Evolutionary conservation across 1,284 basidiomycete species (phyloP), one percentile per base, ranked within the genome.

Genomic region (Ceratobasidium sp.): DNA sequence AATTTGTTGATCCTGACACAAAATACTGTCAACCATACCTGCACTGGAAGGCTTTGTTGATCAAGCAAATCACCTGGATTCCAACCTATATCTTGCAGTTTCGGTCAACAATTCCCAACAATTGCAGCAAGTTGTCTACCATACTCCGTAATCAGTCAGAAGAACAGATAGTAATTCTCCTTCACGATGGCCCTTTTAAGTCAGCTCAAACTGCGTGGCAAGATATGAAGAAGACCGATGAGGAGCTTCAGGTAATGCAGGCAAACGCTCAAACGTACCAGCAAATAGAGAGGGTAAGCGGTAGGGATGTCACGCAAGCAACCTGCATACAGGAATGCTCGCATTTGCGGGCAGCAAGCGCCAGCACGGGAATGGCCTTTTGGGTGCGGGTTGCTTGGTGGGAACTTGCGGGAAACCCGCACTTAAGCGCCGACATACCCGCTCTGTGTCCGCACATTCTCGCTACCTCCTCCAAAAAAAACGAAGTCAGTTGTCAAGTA

Each of bases 121-220:
- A 66, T 47, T 4, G 26, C 0, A 66, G 63, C 35, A 47, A 66
- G 1, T 18, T 66, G 9, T 52, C 63, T 2, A 28, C 6, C 11
- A 2, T 38, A 3, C 63, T 66, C 21, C 2, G 63, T 1, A 28
- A n/a, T 16, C 49, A 38, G 2, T 35, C 32, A 3, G 63, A 66
- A 18, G 49, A 66, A n/a, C 46, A 66, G n/a, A 50, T 66, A 7
- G n/a, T 43, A 1, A 41, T 41, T 1, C 23, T 66, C 0, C 35
- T 66, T n/a, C 8, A 66, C 23, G 30, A 54, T 54, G 63, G 63
- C 4, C 63, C 63, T 3, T 66, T 47, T 2, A 54, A 28, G 23
- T 23, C 49, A 8, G 46, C 46, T 1, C 46, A 38, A 21, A 2
- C 23, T 26, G 49, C 46, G 13, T 66, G 32, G 28, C 47, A 32